Evolutionary conservation across 169 alveolate species (phyloP), one percentile per base, ranked within the genome.

Genomic region (Sarcocystis neurona): DNA sequence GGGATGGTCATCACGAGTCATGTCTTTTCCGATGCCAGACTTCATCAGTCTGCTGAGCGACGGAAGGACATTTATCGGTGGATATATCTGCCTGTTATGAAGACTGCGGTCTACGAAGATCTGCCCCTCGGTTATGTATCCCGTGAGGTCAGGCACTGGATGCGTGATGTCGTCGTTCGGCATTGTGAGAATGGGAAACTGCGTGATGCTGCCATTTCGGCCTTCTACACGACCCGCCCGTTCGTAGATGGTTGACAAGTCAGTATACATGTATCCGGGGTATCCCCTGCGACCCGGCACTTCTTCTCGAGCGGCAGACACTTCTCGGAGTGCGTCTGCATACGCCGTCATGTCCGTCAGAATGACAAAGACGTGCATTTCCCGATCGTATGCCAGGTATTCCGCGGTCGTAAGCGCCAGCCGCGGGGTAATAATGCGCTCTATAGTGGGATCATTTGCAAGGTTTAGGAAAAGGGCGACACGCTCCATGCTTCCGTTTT

Each of bases 241-340:
- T 92, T 99, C 99, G 93, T 99, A 99, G 86, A 99, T 98, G 32
- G 99, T 98, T 10, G 99, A 97, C 75, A 99, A 95, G 95, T 99
- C 99, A 66, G 99, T 98, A 90, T 98, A 98, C 99, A 99, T 98
- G 96, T 99, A 99, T 82, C 99, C 99, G 12, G 99, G 99, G 93
- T 98, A 99, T 34, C 99, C 99, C 90, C 99, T 95, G 90, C 99
- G 97, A 20, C 99, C 99, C 56, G 99, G 99, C 77, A 99, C 99
- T 95, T 99, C 99, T 93, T 99, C 99, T 93, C 99, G 97, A n/a
- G 99, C 99, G 18, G 99, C 99, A 4, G 99, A 98, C 79, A 99
- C 99, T 90, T 92, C 99, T 92, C 99, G 97, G 79, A 99, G 97
- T 47, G 99, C 99, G 92, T 99, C 99, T 39, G 99, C 99, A 89